Evolutionary conservation across 331 rosid species (phyloP), one percentile per base, ranked within the genome.

Genomic region (Erythrophleum ivorense): DNA sequence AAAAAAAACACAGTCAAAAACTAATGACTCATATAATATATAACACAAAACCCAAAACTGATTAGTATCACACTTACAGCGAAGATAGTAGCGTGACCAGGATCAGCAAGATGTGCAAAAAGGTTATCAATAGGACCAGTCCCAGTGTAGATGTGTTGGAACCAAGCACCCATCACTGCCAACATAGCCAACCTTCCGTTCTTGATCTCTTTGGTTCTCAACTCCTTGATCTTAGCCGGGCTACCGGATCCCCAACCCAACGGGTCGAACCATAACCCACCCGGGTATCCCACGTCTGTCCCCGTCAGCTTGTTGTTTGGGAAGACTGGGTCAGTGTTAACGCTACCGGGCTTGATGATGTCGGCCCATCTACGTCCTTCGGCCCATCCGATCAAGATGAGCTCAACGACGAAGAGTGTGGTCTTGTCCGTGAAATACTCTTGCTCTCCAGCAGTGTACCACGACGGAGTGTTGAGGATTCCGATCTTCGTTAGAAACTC

Each of bases 161-260:
- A 91, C 95, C 95, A 91, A 6, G 95, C 95, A 24, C 95, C 95
- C 81, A 91, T 89, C 55, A 91, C 93, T 24, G 95, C 95, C 90
- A 91, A 86, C 95, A 91, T 91, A 15, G 95, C 95, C 79, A 91
- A 38, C 29, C 95, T 80, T 4, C 95, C 95, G 48, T 91, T 91
- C 88, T 91, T 91, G 5, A 91, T 89, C 90, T 91, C 95, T 75
- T 91, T 91, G 6, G 95, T 91, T 84, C 95, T 89, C 85, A 91
- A 79, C 81, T 91, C 95, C 85, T 89, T 89, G 57, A 91, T 3
- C 83, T 91, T 91, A 0, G 95, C 93, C 0, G 95, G 89, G 13
- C 95, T 93, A 19, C 73, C 68, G n/a, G n/a, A n/a, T 41, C 95
- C 95, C 93, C 93, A 91, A 1, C 93, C 93, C n/a, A 91, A 83